Percentiles rank a stretch among this genome's conserved stretches.
phyloP scores from a whole-genome alignment of 75 land plant genomes.

The Selaginella moellendorffii region DNA sequence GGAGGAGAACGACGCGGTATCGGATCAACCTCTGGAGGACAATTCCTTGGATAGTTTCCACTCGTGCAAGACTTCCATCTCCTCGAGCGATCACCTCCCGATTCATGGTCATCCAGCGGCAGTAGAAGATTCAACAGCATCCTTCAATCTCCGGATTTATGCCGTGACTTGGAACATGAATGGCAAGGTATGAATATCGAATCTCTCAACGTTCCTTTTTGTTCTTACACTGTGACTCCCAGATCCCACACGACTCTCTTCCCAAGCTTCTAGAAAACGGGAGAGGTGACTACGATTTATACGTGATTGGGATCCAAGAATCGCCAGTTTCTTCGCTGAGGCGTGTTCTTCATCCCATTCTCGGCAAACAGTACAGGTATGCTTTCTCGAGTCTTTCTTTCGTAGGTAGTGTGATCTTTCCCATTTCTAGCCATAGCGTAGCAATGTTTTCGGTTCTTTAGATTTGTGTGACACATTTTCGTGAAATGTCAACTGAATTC shows the following conservation, averaged over 20 bases:
- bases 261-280: neutral
- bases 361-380: conserved; percentile 43
- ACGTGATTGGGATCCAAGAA: conserved; percentile 73
- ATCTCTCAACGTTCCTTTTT: neutral
- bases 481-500: no score
- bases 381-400: neutral
- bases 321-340: conserved; percentile 31
- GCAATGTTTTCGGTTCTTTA: no score
- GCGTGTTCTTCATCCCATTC: conserved; percentile 20
- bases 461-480: no score
- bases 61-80: no score
- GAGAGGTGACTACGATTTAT: conserved; percentile 36
- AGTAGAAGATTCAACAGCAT: no score
- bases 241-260: neutral
- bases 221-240: neutral
- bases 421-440: no score
- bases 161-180: conserved; percentile 88
- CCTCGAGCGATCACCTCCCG: no score
- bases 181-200: conserved; percentile 73
- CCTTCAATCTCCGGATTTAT: conserved; percentile 28
- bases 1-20: no score
- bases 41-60: no score
- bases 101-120: no score
- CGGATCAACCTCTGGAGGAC: no score
- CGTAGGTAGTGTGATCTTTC: no score